A percentile compares a stretch with the other conserved stretches of the same genome.
Evolutionary conservation across 257 asterid species (phyloP).

Genomic region (Gentiana straminea): DNA sequence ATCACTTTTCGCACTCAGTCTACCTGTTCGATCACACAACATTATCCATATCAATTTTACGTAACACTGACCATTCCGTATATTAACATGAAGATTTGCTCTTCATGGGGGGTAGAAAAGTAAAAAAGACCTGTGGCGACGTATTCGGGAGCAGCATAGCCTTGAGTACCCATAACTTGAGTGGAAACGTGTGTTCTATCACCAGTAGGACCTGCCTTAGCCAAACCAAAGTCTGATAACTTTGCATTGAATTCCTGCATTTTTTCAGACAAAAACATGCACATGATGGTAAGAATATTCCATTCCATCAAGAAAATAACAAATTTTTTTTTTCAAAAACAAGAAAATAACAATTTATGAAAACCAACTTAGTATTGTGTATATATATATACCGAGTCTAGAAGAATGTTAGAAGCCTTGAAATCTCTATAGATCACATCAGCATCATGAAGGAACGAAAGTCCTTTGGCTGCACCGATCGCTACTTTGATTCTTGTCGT

Average conservation of each 20-base stretch:
- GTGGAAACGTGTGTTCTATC: slow-evolving; percentile 92
- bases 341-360: too few species aligned
- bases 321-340: too few species aligned
- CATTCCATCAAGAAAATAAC: too few species aligned
- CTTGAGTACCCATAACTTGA: slow-evolving; percentile 87
- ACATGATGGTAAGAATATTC: too few species aligned
- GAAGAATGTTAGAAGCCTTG: slow-evolving; percentile 85
- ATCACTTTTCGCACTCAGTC: slow-evolving; percentile 59
- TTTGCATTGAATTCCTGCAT: slow-evolving; percentile 86
- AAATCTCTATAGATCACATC: slow-evolving; percentile 82
- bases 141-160: slow-evolving; percentile 96
- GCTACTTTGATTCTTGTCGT: slow-evolving; percentile 84
- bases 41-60: not conserved
- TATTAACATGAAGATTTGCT: too few species aligned
- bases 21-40: slow-evolving; percentile 31
- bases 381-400: slow-evolving; percentile 52
- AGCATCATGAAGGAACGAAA: slow-evolving; percentile 80
- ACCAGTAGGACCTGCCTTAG: slow-evolving; percentile 93
- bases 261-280: not conserved
- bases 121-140: slow-evolving; percentile 67
- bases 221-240: slow-evolving; percentile 86
- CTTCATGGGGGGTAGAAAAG: not conserved
- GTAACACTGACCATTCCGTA: not conserved
- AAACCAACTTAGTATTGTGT: not conserved
- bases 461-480: slow-evolving; percentile 86